Evolutionary conservation across 768 basidiomycete species (phyloP), one percentile per base, ranked within the genome.

Genomic region (Mycena vulgaris): DNA sequence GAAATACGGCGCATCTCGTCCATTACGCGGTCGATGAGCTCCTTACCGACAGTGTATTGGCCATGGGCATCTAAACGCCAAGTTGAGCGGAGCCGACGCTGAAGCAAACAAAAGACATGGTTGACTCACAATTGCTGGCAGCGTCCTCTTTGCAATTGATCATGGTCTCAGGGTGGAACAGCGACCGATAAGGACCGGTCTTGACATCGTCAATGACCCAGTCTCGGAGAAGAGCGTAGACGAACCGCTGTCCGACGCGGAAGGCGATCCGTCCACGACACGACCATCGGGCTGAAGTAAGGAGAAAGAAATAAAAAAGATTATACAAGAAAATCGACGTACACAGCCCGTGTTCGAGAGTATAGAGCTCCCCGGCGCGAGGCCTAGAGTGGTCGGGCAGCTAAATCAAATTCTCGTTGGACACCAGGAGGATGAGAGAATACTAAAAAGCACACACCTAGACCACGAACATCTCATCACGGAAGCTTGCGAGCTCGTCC

Each of bases 301-400:
- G 13, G 33, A 13, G 33, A 13, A 35, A 35, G 33, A 35, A 5
- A 35, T 35, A 13, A 35, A 6, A 35, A 35, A 6, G 33, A 52
- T 13, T 6, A 14, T 61, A 47, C 62, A 58, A 45, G 57, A 17
- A 60, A 8, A 37, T 68, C 92, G 84, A n/a, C 82, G 98, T 97
- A 82, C 93, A 96, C 69, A 99, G 88, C 80, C 97, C 97, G 83
- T 98, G 98, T 84, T 99, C 98, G 76, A 98, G 92, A 79, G 96
- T 98, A 87, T 99, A 99, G 70, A 99, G 91, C 85, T 98, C 97
- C 97, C 95, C 95, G n/a, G n/a, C n/a, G n/a, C n/a, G n/a, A n/a
- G n/a, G n/a, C n/a, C n/a, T n/a, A n/a, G n/a, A n/a, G n/a, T n/a
- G n/a, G n/a, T n/a, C n/a, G n/a, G n/a, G n/a, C n/a, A n/a, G n/a